phyloP scores from a whole-genome alignment of 1,284 basidiomycete genomes.

The Pseudozyma sp. region DNA sequence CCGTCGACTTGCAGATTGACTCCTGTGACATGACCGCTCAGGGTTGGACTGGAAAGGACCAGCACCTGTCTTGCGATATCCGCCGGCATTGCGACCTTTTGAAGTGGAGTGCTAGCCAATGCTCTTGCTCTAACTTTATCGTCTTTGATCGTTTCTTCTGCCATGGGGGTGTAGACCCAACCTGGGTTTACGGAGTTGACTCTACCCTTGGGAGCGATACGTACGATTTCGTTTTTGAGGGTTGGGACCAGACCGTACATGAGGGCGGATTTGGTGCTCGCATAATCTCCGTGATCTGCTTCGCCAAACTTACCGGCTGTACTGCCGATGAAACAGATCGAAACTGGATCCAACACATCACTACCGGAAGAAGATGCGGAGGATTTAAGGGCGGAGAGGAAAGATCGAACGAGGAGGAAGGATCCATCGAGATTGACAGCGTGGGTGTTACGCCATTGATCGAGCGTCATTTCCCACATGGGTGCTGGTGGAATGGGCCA shows the following conservation, averaged over 20 bases:
- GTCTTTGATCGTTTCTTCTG: conserved; percentile 72
- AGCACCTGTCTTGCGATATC: conserved; percentile 79
- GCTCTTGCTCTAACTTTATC: conserved; percentile 68
- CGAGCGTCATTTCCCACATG: conserved; percentile 75
- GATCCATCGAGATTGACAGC: conserved; percentile 76
- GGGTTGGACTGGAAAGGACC: conserved; percentile 74
- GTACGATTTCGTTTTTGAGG: conserved; percentile 83
- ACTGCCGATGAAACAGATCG: conserved; percentile 78
- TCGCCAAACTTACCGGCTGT: conserved; percentile 81
- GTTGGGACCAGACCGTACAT: conserved; percentile 79
- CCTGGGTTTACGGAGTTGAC: conserved; percentile 81
- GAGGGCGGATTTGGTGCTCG: conserved; percentile 72
- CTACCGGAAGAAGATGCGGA: conserved; percentile 70
- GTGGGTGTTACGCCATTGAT: conserved; percentile 77
- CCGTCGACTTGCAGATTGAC: conserved; percentile 79
- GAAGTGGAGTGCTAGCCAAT: conserved; percentile 76
- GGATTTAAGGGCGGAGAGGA: conserved; percentile 72
- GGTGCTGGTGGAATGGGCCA: conserved; percentile 71
- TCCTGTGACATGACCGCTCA: conserved; percentile 80
- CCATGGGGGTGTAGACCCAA: conserved; percentile 78
- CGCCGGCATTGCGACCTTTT: conserved; percentile 76
- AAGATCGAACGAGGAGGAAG: conserved; percentile 78
- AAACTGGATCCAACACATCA: conserved; percentile 71
- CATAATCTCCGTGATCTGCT: conserved; percentile 70
- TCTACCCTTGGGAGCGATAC: conserved; percentile 77